These are phyloP conservation scores for Pichia ethanolica DNA, from an alignment of 805 yeast genomes.

Conservation along the genomic window DNA sequence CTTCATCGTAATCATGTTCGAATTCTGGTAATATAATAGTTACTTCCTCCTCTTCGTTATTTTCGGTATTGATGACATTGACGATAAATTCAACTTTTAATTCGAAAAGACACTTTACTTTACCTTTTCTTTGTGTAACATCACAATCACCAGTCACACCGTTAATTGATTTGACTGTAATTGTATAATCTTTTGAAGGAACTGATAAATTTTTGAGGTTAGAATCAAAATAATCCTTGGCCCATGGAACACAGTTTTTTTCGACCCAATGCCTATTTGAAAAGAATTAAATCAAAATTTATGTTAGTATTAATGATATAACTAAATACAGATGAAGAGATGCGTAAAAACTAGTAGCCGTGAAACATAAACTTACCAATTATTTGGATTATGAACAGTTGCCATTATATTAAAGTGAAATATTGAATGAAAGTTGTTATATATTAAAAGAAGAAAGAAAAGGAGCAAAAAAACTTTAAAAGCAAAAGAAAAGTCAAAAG, in stretches of 20 bases:
- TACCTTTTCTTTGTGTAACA: constrained; percentile 78
- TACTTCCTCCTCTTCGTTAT: constrained; percentile 31
- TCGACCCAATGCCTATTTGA: constrained; percentile 86
- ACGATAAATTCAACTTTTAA: constrained; percentile 45
- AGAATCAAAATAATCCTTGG: constrained; percentile 63
- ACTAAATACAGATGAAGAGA: no score
- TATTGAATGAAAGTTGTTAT: no score
- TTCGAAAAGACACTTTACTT: constrained; percentile 69
- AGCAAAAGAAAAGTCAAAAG: no score
- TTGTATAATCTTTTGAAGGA: constrained; percentile 27
- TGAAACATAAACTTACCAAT: constrained; percentile 41
- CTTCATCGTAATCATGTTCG: constrained; percentile 69
- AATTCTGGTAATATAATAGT: constrained; percentile 54
- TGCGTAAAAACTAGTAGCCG: no score
- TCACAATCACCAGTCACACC: constrained; percentile 67
- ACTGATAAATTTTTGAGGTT: constrained; percentile 45
- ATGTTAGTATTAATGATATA: no score
- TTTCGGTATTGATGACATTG: constrained; percentile 28
- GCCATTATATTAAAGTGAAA: constrained; percentile 46
- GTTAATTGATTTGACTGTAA: constrained; percentile 31
- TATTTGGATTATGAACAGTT: constrained; percentile 84
- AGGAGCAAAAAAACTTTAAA: no score
- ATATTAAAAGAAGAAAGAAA: no score
- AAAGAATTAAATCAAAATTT: not conserved
- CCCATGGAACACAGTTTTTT: constrained; percentile 91